Evolutionary conservation across 371 early-diverging fungal genomes (phyloP).

Genomic region (Homolaphlyctis polyrhiza): DNA sequence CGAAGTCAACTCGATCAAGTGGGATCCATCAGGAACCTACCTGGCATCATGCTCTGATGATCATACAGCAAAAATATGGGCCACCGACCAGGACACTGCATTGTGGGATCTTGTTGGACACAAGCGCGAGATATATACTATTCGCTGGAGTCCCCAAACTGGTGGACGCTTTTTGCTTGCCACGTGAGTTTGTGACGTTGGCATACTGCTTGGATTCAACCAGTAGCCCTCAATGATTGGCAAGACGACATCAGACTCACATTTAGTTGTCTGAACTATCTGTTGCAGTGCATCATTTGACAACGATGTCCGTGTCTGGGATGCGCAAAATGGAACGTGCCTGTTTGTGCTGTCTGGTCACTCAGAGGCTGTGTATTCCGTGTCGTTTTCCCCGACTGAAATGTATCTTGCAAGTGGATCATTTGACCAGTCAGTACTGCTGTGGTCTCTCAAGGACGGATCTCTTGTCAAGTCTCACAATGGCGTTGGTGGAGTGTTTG

Average conservation of each 20-base stretch:
- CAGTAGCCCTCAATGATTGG: not conserved
- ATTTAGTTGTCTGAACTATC: too few relatives aligned
- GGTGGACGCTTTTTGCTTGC: conserved; percentile 26
- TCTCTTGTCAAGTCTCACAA: conserved; percentile 9
- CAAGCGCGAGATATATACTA: conserved; percentile 68
- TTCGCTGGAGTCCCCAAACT: conserved; percentile 65
- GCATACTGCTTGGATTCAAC: not conserved
- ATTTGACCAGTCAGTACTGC: conserved; percentile 72
- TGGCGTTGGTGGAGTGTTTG: conserved; percentile 11
- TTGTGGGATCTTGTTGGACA: conserved; percentile 60
- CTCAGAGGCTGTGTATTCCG: conserved; percentile 73
- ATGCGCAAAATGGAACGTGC: conserved; percentile 63
- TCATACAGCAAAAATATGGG: conserved; percentile 71
- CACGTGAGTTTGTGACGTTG: conserved; percentile 22
- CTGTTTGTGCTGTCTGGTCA: conserved; percentile 69
- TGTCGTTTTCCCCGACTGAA: conserved; percentile 84
- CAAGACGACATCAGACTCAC: too few relatives aligned
- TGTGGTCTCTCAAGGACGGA: conserved; percentile 65
- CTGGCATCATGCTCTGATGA: conserved; percentile 94
- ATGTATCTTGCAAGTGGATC: conserved; percentile 79
- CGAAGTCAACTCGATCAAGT: conserved; percentile 84
- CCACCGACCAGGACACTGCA: conserved; percentile 22
- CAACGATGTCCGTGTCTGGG: conserved; percentile 86
- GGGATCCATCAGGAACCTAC: conserved; percentile 76
- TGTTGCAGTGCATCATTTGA: conserved; percentile 87